Percentiles rank a stretch among this genome's conserved stretches.
phyloP scores from a whole-genome alignment of 1,139 yeast genomes.

The Barnettozyma hawaiiensis region DNA sequence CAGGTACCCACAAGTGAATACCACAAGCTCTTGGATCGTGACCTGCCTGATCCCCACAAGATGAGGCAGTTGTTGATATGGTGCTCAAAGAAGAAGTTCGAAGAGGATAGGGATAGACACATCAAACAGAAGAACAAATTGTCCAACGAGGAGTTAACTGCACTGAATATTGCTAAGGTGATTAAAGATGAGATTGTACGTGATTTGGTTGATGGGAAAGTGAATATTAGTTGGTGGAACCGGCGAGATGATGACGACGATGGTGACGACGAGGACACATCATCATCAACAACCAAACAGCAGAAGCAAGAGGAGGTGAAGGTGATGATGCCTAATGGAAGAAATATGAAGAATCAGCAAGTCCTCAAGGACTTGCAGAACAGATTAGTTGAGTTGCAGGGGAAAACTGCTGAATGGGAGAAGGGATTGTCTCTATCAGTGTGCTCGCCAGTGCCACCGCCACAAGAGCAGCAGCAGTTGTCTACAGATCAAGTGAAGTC shows the following conservation, averaged over 20 bases:
- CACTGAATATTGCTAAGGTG: slow-evolving; percentile 51
- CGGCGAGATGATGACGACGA: slow-evolving; percentile 32
- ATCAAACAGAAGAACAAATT: slow-evolving; percentile 23
- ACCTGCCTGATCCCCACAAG: slow-evolving; percentile 65
- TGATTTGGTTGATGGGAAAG: slow-evolving; percentile 53
- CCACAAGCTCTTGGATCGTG: slow-evolving; percentile 56
- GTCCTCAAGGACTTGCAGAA: slow-evolving; percentile 42
- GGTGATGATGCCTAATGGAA: slow-evolving; percentile 48
- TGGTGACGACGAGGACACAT: slow-evolving; percentile 20
- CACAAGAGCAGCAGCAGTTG: background rate
- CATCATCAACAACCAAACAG: no score
- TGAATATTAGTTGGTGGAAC: slow-evolving; percentile 66
- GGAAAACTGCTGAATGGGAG: slow-evolving; percentile 49
- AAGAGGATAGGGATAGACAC: slow-evolving; percentile 30
- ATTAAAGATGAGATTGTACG: slow-evolving; percentile 60
- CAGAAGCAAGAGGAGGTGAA: slow-evolving; percentile 12
- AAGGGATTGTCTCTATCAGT: slow-evolving; percentile 16
- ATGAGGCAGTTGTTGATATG: slow-evolving; percentile 67
- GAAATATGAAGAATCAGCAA: slow-evolving; percentile 44
- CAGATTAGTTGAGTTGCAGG: slow-evolving; percentile 39
- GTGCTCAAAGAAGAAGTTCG: slow-evolving; percentile 53
- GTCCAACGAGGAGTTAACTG: slow-evolving; percentile 35
- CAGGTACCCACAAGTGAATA: slow-evolving; percentile 53
- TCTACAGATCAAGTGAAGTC: background rate
- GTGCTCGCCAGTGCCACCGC: no score